Evolutionary conservation across 345 rosid genomes (phyloP).

Genomic region (Eucalyptus erythrocorys): DNA sequence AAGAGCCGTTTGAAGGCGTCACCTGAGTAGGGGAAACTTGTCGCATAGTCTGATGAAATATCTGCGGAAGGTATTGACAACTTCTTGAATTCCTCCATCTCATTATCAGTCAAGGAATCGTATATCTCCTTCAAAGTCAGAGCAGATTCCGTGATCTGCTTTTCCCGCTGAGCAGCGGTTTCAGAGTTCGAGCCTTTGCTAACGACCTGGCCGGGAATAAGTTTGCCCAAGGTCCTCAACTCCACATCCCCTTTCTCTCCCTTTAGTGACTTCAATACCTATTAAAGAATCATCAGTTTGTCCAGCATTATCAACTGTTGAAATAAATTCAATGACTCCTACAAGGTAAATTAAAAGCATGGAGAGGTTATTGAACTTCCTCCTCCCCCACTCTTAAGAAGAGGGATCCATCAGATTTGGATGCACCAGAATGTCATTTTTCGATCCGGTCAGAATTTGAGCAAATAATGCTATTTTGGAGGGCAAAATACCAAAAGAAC

Average conservation of each 20-base stretch:
- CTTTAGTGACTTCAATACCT: not conserved
- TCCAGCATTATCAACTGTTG: not conserved
- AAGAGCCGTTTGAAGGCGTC: not conserved
- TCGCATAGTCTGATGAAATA: not conserved
- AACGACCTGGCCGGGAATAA: not conserved
- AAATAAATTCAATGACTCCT: too few species aligned
- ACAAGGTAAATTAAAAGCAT: not conserved
- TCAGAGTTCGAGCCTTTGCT: fast-evolving
- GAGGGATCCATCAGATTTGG: not conserved
- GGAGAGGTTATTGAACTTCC: not conserved
- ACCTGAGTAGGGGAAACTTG: fast-evolving
- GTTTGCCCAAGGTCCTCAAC: not conserved
- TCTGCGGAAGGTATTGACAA: not conserved
- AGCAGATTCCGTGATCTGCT: not conserved
- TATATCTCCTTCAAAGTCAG: not conserved
- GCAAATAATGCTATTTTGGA: not conserved
- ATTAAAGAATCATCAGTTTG: not conserved
- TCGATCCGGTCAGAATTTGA: not conserved
- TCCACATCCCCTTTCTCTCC: not conserved
- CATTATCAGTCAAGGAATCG: fast-evolving
- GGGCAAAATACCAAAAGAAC: not conserved
- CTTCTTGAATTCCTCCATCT: not conserved
- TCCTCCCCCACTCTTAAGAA: fast-evolving
- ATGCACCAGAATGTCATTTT: too few species aligned
- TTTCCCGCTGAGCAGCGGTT: fast-evolving